Evolutionary conservation across 2,329 filamentous ascomycete species (phyloP).

Genomic region (Colletotrichum tropicale): DNA sequence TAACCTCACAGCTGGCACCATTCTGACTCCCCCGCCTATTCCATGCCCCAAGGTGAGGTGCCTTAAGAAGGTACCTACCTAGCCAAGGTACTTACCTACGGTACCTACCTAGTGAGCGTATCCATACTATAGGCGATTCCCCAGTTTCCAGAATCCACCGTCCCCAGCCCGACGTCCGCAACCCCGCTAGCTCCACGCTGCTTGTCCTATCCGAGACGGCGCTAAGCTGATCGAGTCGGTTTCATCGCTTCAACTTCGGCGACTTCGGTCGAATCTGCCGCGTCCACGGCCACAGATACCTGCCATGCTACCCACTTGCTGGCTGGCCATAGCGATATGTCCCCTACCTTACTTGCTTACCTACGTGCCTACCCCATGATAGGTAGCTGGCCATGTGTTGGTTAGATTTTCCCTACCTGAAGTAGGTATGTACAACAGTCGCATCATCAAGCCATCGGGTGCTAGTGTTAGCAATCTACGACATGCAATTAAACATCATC

Average conservation of each 20-base stretch:
- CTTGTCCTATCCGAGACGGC: neutral
- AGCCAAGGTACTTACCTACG: neutral
- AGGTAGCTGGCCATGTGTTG: neutral
- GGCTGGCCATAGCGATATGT: neutral
- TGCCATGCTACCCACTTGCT: neutral
- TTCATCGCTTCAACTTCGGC: conserved; percentile 16
- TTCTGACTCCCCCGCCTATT: neutral
- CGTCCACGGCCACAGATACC: neutral
- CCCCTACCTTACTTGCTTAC: neutral
- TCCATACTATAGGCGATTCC: neutral
- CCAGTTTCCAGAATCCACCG: neutral
- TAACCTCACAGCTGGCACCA: neutral
- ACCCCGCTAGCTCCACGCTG: neutral
- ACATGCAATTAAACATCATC: neutral
- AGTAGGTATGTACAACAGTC: neutral
- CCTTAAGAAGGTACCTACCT: neutral
- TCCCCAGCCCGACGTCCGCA: neutral
- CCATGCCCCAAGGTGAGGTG: neutral
- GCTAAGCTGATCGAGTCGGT: neutral
- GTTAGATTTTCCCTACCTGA: neutral
- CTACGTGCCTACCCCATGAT: neutral
- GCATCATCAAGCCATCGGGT: neutral
- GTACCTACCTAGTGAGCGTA: neutral
- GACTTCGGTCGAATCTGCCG: conserved; percentile 9
- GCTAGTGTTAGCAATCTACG: neutral